These are phyloP conservation scores for Trametes maxima DNA, from an alignment of 768 basidiomycete species.

Conservation along the genomic window DNA sequence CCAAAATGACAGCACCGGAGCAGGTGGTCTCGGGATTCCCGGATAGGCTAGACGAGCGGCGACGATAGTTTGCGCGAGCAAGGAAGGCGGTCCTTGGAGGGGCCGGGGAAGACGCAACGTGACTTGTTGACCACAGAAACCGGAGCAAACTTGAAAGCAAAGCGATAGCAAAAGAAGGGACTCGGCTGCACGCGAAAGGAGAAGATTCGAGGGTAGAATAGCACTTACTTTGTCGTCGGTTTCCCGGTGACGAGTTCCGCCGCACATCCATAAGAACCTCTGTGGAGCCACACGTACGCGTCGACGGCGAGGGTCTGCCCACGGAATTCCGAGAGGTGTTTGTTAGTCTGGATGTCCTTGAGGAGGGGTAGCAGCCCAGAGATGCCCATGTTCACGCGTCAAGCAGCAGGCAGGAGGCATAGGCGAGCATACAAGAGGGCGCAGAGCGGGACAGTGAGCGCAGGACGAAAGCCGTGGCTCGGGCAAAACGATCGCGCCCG, in stretches of 20 bases:
- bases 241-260: constrained; percentile 87
- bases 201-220: not conserved
- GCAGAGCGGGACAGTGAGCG: not conserved
- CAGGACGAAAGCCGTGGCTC: not conserved
- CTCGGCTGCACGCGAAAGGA: not conserved
- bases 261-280: constrained; percentile 88
- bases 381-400: constrained; percentile 73
- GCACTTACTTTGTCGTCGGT: constrained; percentile 74
- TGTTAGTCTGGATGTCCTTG: constrained; percentile 82
- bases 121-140: no score
- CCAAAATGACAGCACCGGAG: no score
- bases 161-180: not conserved
- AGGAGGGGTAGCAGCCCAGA: constrained; percentile 86
- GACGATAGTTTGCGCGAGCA: no score
- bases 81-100: no score
- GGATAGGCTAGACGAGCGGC: no score
- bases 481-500: not conserved
- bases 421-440: not conserved
- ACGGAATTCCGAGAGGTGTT: constrained; percentile 77
- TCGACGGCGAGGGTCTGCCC: constrained; percentile 91
- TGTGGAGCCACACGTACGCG: constrained; percentile 93
- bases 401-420: not conserved
- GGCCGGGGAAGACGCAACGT: no score
- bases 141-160: no score
- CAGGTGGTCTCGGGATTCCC: no score